Conservation (phyloP, 306 rosid genomes). For the Betula pendula region DNA sequence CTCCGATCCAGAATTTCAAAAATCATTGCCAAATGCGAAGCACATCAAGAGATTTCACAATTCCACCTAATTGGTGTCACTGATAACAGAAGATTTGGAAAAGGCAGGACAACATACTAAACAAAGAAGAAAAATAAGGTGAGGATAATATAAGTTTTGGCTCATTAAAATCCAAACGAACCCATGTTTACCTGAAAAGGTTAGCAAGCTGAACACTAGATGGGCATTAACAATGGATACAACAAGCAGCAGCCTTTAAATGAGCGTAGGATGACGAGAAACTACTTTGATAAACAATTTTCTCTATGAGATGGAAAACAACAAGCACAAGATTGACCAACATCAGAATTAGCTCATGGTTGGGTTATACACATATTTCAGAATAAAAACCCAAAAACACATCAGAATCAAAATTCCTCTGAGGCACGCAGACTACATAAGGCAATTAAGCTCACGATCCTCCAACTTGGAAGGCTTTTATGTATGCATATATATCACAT, state of each 20-base stretch:
- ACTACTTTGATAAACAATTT: too few species aligned
- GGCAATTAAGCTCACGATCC: neutral
- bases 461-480: neutral
- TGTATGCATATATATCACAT: conserved; percentile 1
- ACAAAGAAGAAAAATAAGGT: neutral
- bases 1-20: neutral
- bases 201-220: neutral
- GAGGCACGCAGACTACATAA: too few species aligned
- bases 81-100: neutral
- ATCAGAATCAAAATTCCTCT: neutral
- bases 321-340: too few species aligned
- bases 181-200: neutral
- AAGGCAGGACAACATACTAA: neutral
- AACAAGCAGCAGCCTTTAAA: neutral
- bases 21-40: too few species aligned
- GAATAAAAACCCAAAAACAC: neutral
- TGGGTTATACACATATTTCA: neutral
- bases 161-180: neutral
- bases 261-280: neutral
- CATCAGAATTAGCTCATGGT: neutral
- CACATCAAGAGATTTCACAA: neutral
- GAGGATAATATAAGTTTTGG: neutral
- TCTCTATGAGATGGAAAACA: too few species aligned
- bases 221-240: too few species aligned
- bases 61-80: neutral